phyloP scores from a whole-genome alignment of 192 early-diverging fungal species.

The Dissophora globulifera region DNA sequence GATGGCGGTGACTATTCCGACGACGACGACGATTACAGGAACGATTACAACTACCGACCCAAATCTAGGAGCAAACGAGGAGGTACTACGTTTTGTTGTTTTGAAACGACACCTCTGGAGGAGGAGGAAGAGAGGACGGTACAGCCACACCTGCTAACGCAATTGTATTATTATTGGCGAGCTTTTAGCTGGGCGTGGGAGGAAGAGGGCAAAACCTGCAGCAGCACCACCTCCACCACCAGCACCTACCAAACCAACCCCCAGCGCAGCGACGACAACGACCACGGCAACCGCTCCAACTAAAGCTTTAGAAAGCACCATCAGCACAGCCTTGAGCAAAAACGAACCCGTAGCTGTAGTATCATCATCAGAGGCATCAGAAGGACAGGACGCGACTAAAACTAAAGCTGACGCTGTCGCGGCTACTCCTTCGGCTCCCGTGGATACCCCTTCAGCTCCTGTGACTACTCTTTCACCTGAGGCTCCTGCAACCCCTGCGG shows the following conservation, averaged over 20 bases:
- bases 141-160: not conserved
- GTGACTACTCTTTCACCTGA: slow-evolving; percentile 1
- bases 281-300: not conserved
- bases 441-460: slow-evolving; percentile 1
- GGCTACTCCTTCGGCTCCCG: not conserved
- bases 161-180: not conserved
- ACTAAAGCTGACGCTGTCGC: not conserved
- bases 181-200: not conserved
- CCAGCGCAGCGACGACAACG: not conserved
- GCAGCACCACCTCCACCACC: slow-evolving; percentile 5
- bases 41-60: slow-evolving; percentile 53
- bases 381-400: not conserved
- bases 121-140: no score
- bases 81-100: slow-evolving; percentile 10
- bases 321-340: slow-evolving; percentile 5
- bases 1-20: slow-evolving; percentile 50
- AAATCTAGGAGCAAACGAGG: slow-evolving; percentile 45
- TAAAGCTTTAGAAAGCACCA: slow-evolving; percentile 12
- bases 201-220: slow-evolving; percentile 22
- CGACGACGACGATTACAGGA: slow-evolving; percentile 63
- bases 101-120: no score
- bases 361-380: slow-evolving; percentile 1
- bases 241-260: not conserved
- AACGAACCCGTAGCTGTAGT: not conserved
- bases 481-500: slow-evolving; percentile 12